These are phyloP conservation scores for Raphanus sativus DNA, from an alignment of 345 rosid species.

Conservation along the genomic window DNA sequence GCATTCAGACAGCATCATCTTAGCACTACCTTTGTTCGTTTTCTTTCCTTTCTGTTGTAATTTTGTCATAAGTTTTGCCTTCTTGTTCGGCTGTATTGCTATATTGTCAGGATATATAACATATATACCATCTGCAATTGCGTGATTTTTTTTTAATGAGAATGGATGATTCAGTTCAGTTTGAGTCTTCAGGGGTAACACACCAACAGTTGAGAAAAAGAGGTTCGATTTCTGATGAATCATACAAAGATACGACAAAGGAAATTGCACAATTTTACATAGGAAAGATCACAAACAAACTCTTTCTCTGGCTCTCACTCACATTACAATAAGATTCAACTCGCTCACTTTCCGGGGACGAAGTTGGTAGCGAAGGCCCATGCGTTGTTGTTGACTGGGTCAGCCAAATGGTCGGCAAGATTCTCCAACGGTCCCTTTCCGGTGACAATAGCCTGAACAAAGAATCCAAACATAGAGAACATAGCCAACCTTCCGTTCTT, in stretches of 20 bases:
- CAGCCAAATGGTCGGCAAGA: constrained; percentile 80
- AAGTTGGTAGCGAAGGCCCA: constrained; percentile 92
- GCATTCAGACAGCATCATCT: constrained; percentile 26
- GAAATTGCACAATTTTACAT: constrained; percentile 32
- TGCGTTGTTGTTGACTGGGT: constrained; percentile 86
- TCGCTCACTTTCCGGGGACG: constrained; percentile 75
- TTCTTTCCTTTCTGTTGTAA: constrained; percentile 34
- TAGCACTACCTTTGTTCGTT: constrained; percentile 15
- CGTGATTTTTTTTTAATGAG: not conserved
- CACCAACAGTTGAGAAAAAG: constrained; percentile 17
- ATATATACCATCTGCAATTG: constrained; percentile 5
- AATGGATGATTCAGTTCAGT: not conserved
- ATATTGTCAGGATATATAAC: constrained; percentile 6
- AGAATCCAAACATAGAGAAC: constrained; percentile 92
- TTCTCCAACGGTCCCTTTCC: constrained; percentile 81
- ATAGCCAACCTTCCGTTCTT: constrained; percentile 84
- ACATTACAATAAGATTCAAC: constrained; percentile 14
- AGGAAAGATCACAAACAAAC: constrained; percentile 4
- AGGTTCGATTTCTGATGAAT: constrained; percentile 28
- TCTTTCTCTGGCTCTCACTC: constrained; percentile 26
- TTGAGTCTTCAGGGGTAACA: not conserved
- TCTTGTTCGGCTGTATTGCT: not conserved
- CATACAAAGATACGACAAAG: constrained; percentile 18
- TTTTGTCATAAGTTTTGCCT: constrained; percentile 4
- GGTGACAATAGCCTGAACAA: constrained; percentile 81